Percentiles rank a stretch among this genome's conserved stretches.
Conservation (phyloP, 495 filamentous ascomycete species). For the Hyaloscypha finlandica region DNA sequence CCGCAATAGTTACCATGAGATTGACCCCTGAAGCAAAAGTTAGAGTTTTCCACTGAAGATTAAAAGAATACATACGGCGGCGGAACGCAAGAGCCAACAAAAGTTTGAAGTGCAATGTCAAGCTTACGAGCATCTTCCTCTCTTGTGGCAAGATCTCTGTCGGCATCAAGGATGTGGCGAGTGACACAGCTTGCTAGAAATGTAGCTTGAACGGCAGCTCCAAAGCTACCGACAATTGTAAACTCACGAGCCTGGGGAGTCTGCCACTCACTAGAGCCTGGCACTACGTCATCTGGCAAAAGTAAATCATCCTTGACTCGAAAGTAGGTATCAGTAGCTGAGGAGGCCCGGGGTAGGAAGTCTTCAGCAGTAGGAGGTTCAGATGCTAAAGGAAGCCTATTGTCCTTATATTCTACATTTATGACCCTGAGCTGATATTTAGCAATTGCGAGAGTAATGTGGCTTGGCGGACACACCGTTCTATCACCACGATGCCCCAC, state of each 20-base stretch:
- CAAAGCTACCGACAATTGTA: constrained; percentile 12
- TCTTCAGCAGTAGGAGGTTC: constrained; percentile 16
- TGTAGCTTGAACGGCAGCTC: constrained; percentile 18
- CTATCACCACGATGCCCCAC: constrained; percentile 28
- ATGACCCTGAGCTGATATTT: constrained; percentile 12
- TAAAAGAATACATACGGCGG: constrained; percentile 12
- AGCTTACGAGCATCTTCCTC: constrained; percentile 10
- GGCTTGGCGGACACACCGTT: constrained; percentile 18
- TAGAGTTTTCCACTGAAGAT: background rate
- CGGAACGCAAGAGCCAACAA: constrained; percentile 12
- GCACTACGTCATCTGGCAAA: constrained; percentile 7
- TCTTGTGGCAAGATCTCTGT: background rate
- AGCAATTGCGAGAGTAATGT: background rate
- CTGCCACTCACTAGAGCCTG: background rate
- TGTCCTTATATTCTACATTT: constrained; percentile 14
- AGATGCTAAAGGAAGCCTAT: constrained; percentile 20
- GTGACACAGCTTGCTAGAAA: constrained; percentile 23
- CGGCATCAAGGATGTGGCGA: constrained; percentile 9
- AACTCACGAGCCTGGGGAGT: constrained; percentile 1
- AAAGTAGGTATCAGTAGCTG: constrained; percentile 4
- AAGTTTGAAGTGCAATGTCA: constrained; percentile 15
- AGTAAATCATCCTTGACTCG: constrained; percentile 9
- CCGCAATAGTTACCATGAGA: constrained; percentile 22
- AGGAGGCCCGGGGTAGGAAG: constrained; percentile 4
- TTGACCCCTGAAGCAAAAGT: constrained; percentile 8